phyloP scores from a whole-genome alignment of 2,329 filamentous ascomycete species.

The Penicillium sp. region DNA sequence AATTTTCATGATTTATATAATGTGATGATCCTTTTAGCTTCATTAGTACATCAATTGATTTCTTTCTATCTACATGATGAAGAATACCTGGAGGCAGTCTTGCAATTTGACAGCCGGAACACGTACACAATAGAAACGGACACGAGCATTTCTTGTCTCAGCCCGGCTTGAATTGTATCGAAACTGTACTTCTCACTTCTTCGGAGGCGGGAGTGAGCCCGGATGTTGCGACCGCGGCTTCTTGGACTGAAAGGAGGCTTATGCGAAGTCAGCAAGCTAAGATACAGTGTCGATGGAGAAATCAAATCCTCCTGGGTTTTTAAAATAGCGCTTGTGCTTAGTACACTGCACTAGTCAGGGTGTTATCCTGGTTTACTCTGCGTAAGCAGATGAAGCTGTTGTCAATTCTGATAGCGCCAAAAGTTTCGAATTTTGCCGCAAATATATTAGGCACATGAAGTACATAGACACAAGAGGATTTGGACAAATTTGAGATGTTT shows the following conservation, averaged over 20 bases:
- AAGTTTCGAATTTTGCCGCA: not conserved
- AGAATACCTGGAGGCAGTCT: not conserved
- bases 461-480: not conserved
- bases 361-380: not conserved
- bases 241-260: no score
- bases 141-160: no score
- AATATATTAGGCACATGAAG: not conserved
- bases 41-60: not conserved
- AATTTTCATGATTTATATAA: not conserved
- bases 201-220: no score
- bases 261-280: not conserved
- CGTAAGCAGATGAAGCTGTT: not conserved
- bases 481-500: not conserved
- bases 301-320: not conserved
- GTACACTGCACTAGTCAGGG: not conserved
- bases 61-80: not conserved
- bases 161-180: no score
- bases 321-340: not conserved
- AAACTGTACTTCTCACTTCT: no score
- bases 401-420: not conserved
- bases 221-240: no score
- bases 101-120: not conserved
- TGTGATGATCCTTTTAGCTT: not conserved
- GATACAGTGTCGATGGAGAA: not conserved
- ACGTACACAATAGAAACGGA: no score